Conservation (phyloP, 2,329 filamentous ascomycete genomes). For the Aspergillus awamori region DNA sequence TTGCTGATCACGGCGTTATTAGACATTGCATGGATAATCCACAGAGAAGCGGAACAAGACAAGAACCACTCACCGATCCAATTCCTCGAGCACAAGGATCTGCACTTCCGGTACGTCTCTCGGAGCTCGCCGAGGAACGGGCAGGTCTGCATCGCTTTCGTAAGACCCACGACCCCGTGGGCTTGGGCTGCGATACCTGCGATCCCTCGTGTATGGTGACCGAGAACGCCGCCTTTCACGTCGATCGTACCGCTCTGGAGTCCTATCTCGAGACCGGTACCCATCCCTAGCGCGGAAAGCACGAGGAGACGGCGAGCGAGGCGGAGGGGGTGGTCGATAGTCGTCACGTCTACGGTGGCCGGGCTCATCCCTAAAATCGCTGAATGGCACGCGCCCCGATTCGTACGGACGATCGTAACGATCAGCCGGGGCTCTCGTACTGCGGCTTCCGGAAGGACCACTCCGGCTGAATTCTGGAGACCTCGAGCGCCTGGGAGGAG, state of each 20-base stretch:
- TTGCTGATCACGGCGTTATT: conserved; percentile 52
- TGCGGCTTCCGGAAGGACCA: conserved; percentile 34
- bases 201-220: conserved; percentile 66
- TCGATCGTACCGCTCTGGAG: conserved; percentile 55
- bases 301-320: conserved; percentile 62
- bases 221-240: conserved; percentile 67
- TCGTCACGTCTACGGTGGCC: conserved; percentile 60
- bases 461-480: conserved; percentile 64
- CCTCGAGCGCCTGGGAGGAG: conserved; percentile 58
- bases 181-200: conserved; percentile 70
- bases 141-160: conserved; percentile 64
- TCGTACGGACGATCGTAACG: conserved; percentile 49
- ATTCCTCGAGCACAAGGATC: conserved; percentile 76
- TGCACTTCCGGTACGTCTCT: conserved; percentile 86
- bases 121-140: conserved; percentile 73
- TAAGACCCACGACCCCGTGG: conserved; percentile 59
- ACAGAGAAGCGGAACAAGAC: not conserved
- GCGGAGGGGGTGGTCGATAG: conserved; percentile 56
- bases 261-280: conserved; percentile 54
- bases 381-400: conserved; percentile 41
- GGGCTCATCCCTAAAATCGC: conserved; percentile 56
- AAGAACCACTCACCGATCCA: conserved; percentile 56
- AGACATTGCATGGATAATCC: conserved; percentile 12
- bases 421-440: conserved; percentile 37
- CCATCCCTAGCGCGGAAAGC: conserved; percentile 66